Base-by-base conservation (phyloP, 371 early-diverging fungal genomes). In the Haplosporangium sp. region DNA sequence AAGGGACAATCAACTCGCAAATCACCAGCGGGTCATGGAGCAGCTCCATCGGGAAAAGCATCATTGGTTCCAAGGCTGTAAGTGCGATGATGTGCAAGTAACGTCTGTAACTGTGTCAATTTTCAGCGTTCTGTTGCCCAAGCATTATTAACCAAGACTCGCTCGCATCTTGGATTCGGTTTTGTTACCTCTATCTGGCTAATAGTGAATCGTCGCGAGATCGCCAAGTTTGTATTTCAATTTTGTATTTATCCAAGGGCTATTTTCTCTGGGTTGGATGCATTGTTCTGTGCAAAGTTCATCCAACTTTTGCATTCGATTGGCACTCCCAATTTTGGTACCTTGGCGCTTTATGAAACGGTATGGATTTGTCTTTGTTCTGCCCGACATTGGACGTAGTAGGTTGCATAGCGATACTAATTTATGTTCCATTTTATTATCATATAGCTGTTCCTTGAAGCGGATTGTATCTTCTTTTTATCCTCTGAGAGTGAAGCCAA, bases 201-300 rank as follows among this genome's bases (percentile, higher is more conserved):
- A 13, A 43, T 37, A 18, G 43, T 59, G 8, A 69, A 74, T 10
- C 87, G 91, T 5, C 76, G 82, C 41, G 81, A 80, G 7, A 70
- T 87, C 12, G 84, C 86, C 11, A 80, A 82, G 10, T 84, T 83
- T 12, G 81, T 95, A 13, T 82, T 95, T 40, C 94, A 96, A 68
- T 85, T 91, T 79, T 96, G 96, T 69, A 61, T 97, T 13, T 82
- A 88, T 36, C 95, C 95, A 12, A 86, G 97, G n/a, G 86, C 89
- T 47, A 66, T 90, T 43, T 82, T 91, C 9, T 95, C 95, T 1
- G 89, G 89, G 16, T 80, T 87, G 0, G 97, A 97, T 77, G 96
- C 97, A 2, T 83, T 90, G 5, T 97, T 87, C 72, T 93, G 93
- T 59, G 94, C 93, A 45, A 92, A 93, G 81, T 94, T 96, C 67